Conservation (phyloP, 1,139 yeast genomes). For the Protomyces arabidopsidicola region DNA sequence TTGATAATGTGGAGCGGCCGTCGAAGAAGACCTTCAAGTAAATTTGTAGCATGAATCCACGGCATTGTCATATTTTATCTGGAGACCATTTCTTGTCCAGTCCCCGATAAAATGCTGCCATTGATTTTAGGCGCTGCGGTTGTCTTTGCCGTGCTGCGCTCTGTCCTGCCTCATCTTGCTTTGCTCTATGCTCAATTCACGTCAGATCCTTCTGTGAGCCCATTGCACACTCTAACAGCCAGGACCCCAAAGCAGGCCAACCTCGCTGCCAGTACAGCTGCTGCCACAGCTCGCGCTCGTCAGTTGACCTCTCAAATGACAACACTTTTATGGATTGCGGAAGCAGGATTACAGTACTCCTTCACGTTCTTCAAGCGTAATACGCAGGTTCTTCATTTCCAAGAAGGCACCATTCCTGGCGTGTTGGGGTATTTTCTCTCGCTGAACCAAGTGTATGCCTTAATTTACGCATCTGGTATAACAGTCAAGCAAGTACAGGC, state of each 20-base stretch:
- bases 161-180: background rate
- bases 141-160: background rate
- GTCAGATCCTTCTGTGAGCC: background rate
- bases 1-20: constrained; percentile 1
- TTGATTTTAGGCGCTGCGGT: background rate
- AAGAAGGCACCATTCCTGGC: background rate
- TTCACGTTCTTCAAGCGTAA: background rate
- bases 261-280: background rate
- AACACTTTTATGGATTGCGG: background rate
- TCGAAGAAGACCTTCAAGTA: background rate
- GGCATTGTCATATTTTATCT: background rate
- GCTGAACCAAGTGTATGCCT: background rate
- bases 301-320: background rate
- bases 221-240: too few relatives aligned
- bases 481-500: background rate
- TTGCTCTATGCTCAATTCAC: background rate
- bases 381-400: background rate
- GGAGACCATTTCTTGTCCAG: background rate
- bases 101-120: background rate
- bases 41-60: background rate
- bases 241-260: background rate
- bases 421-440: background rate
- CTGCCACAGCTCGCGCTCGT: background rate
- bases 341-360: background rate
- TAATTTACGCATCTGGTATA: background rate